Conservation (phyloP, 1,139 yeast species). For the Candida dubliniensis region DNA sequence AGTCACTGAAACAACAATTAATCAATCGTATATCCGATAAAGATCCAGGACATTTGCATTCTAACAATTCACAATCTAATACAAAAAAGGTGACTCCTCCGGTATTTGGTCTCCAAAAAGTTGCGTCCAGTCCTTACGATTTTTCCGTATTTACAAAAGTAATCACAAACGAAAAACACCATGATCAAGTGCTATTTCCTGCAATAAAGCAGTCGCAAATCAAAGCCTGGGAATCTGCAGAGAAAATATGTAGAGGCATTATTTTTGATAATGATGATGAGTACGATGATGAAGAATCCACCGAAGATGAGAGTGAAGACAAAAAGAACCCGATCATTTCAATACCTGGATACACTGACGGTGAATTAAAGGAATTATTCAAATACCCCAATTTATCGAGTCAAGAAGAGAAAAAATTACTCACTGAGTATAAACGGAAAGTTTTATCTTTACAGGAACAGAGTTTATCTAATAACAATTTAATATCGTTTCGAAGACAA, state of each 20-base stretch:
- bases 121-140: slow-evolving; percentile 19
- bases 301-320: slow-evolving; percentile 10
- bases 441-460: slow-evolving; percentile 36
- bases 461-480: slow-evolving; percentile 29
- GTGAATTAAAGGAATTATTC: slow-evolving; percentile 31
- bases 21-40: slow-evolving; percentile 4
- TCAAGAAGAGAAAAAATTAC: slow-evolving; percentile 30
- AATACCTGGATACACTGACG: slow-evolving; percentile 44
- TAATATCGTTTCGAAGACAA: slow-evolving; percentile 39
- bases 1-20: slow-evolving; percentile 21
- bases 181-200: slow-evolving; percentile 18
- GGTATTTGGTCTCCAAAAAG: neutral
- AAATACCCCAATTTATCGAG: slow-evolving; percentile 6
- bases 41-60: neutral
- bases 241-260: slow-evolving; percentile 35
- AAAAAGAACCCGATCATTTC: slow-evolving; percentile 15
- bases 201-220: slow-evolving; percentile 37
- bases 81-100: neutral
- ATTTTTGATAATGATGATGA: slow-evolving; percentile 37
- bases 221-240: slow-evolving; percentile 51
- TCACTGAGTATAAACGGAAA: slow-evolving; percentile 35
- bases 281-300: slow-evolving; percentile 23
- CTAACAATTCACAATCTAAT: too few relatives aligned
- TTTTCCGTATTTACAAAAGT: slow-evolving; percentile 10
- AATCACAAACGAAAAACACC: neutral